Evolutionary conservation across 768 basidiomycete genomes (phyloP).

Genomic region (Lentinula guzmanii): DNA sequence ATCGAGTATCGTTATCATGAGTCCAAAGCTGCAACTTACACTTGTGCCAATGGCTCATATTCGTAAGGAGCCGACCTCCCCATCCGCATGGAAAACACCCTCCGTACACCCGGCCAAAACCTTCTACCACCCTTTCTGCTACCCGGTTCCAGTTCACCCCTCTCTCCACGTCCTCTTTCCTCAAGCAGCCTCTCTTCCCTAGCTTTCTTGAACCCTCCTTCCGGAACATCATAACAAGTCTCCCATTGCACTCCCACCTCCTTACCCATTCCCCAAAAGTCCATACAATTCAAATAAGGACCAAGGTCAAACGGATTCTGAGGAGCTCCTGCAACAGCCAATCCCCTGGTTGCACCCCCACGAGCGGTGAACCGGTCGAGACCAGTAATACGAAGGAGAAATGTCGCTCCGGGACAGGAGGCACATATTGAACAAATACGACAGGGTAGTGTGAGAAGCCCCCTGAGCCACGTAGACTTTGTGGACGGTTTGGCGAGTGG

Average conservation of each 20-base stretch:
- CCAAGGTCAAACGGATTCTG: slow-evolving; percentile 93
- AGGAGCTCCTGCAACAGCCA: slow-evolving; percentile 68
- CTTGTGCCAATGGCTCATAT: slow-evolving; percentile 4
- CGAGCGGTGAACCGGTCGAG: slow-evolving; percentile 86
- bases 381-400: slow-evolving; percentile 87
- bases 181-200: slow-evolving; percentile 55
- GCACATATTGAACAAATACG: slow-evolving; percentile 9
- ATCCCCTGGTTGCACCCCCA: slow-evolving; percentile 82
- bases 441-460: slow-evolving; percentile 10
- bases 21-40: background rate
- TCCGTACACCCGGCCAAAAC: background rate
- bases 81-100: slow-evolving; percentile 2
- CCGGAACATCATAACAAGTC: slow-evolving; percentile 80
- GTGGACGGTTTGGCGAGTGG: slow-evolving; percentile 39
- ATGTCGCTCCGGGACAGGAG: slow-evolving; percentile 42
- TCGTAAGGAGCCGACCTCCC: background rate
- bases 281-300: slow-evolving; percentile 70
- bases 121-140: background rate
- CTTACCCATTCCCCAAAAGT: slow-evolving; percentile 88
- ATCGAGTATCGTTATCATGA: background rate
- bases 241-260: slow-evolving; percentile 92
- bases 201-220: slow-evolving; percentile 78
- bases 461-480: slow-evolving; percentile 27
- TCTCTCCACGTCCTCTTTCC: slow-evolving; percentile 36
- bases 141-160: background rate